phyloP scores from a whole-genome alignment of 1,284 basidiomycete species.

The Cutaneotrichosporon spelunceum region DNA sequence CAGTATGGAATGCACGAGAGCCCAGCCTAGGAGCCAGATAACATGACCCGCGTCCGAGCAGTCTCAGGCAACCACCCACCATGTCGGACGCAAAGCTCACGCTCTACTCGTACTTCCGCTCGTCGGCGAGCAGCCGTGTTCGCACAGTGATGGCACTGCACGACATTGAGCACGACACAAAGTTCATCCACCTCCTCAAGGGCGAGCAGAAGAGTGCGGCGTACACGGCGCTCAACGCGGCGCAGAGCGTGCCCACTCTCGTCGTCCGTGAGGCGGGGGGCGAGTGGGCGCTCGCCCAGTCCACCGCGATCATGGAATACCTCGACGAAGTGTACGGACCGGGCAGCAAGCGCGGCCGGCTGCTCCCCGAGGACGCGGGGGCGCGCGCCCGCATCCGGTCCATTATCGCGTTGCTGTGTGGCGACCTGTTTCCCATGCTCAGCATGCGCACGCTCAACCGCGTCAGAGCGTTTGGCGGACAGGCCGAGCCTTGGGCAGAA shows the following conservation, averaged over 20 bases:
- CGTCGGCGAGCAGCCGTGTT: constrained; percentile 20
- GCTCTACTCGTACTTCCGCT: constrained; percentile 27
- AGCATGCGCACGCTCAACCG: constrained; percentile 13
- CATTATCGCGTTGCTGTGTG: constrained; percentile 18
- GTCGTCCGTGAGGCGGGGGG: constrained; percentile 12
- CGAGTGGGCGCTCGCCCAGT: constrained; percentile 19
- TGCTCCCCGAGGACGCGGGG: constrained; percentile 8
- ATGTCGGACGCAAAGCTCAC: constrained; percentile 12
- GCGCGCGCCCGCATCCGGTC: constrained; percentile 16
- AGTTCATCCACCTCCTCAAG: constrained; percentile 22
- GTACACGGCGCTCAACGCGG: constrained; percentile 16
- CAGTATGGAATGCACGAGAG: no score
- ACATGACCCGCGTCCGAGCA: no score
- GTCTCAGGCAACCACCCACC: neutral
- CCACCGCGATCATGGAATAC: constrained; percentile 24
- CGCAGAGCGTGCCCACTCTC: constrained; percentile 18
- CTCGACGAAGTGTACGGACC: constrained; percentile 20
- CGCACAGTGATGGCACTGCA: constrained; percentile 23
- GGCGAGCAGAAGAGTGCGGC: constrained; percentile 13
- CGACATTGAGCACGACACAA: constrained; percentile 13
- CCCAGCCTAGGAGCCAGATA: no score
- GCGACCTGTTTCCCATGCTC: constrained; percentile 23
- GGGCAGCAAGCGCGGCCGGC: neutral
- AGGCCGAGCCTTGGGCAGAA: constrained; percentile 16
- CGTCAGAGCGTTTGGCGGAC: constrained; percentile 12